Evolutionary conservation across 2,329 filamentous ascomycete species (phyloP).

Genomic region (Monilinia vaccinii-corymbosi): DNA sequence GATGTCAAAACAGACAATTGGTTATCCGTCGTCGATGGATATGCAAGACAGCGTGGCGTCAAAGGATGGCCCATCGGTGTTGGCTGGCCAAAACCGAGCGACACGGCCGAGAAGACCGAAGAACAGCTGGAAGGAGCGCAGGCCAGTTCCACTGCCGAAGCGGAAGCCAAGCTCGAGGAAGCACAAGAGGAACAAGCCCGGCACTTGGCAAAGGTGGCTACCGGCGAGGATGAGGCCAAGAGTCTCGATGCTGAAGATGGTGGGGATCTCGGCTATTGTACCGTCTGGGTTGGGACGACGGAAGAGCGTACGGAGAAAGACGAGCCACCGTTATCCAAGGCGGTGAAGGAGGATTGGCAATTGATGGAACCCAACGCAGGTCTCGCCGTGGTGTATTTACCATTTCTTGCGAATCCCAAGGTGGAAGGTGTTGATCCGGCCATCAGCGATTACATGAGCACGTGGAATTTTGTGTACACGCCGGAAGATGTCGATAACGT

Average conservation of each 20-base stretch:
- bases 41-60: conserved; percentile 79
- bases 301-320: conserved; percentile 57
- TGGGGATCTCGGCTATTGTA: conserved; percentile 78
- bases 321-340: conserved; percentile 29
- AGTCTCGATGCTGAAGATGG: conserved; percentile 32
- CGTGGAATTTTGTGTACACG: conserved; percentile 97
- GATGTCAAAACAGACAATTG: conserved; percentile 94
- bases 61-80: conserved; percentile 91
- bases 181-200: conserved; percentile 43
- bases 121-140: conserved; percentile 61
- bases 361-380: conserved; percentile 72
- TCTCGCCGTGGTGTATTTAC: conserved; percentile 83
- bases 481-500: conserved; percentile 82
- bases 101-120: conserved; percentile 49
- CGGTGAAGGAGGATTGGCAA: conserved; percentile 54
- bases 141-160: conserved; percentile 45
- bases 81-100: conserved; percentile 71
- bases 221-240: conserved; percentile 12
- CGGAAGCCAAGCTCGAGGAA: conserved; percentile 52
- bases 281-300: conserved; percentile 85
- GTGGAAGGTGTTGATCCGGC: conserved; percentile 77
- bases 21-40: conserved; percentile 89
- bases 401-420: conserved; percentile 73
- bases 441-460: conserved; percentile 77
- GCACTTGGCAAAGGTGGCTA: conserved; percentile 28